Conservation (phyloP, 306 rosid species). For the Malus sieversii region DNA sequence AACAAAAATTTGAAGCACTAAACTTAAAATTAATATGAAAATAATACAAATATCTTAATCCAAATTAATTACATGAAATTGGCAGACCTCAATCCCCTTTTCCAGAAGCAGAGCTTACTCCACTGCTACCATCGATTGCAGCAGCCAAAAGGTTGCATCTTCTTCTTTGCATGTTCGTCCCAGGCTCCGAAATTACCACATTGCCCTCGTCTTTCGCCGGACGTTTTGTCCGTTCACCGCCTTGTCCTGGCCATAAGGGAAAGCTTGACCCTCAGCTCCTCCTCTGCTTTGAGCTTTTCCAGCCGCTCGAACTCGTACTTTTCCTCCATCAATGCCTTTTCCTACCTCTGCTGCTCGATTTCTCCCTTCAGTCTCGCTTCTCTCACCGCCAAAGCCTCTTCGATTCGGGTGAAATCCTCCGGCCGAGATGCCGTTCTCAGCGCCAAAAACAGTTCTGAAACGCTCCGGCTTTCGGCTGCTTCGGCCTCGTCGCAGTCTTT, state of each 20-base stretch:
- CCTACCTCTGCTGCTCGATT: neutral
- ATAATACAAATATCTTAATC: neutral
- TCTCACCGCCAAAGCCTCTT: neutral
- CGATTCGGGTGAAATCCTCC: neutral
- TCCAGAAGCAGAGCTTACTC: neutral
- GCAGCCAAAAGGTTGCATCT: neutral
- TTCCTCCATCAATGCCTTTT: neutral
- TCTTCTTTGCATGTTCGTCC: neutral
- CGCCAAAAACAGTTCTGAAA: constrained; percentile 8
- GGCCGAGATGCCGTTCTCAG: neutral
- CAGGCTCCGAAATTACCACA: neutral
- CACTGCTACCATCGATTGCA: neutral
- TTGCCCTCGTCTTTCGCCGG: neutral
- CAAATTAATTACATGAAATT: neutral
- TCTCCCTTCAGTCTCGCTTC: neutral
- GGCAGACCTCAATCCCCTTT: neutral
- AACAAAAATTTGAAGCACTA: neutral
- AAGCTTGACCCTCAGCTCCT: neutral
- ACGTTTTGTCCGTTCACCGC: neutral
- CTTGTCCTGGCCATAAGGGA: neutral
- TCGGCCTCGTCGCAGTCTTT: neutral
- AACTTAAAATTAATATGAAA: neutral
- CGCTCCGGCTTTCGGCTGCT: neutral
- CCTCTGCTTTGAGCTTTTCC: neutral
- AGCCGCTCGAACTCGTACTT: neutral